Evolutionary conservation across 176 grass and related monocot species (phyloP).

Genomic region (Carex scoparia): DNA sequence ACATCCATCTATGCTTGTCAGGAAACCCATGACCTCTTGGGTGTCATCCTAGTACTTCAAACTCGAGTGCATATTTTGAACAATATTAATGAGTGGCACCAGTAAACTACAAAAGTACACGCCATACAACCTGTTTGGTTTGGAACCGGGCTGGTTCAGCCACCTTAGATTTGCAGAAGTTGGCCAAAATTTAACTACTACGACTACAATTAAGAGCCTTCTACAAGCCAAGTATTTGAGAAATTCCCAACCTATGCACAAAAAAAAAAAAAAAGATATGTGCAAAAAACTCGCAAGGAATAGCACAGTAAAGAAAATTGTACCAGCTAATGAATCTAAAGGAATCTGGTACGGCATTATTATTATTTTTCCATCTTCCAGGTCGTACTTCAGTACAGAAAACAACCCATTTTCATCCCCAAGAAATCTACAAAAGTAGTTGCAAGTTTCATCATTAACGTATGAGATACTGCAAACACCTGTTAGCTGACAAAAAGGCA

Average conservation of each 20-base stretch:
- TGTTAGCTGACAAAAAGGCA: slow-evolving; percentile 14
- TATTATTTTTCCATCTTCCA: slow-evolving; percentile 74
- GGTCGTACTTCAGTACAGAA: slow-evolving; percentile 77
- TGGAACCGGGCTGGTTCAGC: neutral
- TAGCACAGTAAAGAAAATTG: slow-evolving; percentile 9
- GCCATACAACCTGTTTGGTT: neutral
- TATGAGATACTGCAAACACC: neutral
- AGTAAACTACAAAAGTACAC: neutral
- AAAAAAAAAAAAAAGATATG: slow-evolving; percentile 1
- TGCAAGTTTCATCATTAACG: slow-evolving; percentile 15
- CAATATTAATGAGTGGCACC: slow-evolving; percentile 1
- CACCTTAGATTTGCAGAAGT: slow-evolving; percentile 9
- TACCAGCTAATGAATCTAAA: slow-evolving; percentile 53
- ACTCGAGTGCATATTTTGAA: neutral
- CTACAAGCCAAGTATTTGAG: neutral
- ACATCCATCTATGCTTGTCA: neutral
- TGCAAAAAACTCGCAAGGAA: neutral
- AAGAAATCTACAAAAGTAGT: slow-evolving; percentile 65
- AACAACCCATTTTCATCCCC: slow-evolving; percentile 91
- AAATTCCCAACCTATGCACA: neutral
- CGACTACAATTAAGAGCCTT: neutral
- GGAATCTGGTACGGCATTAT: slow-evolving; percentile 75
- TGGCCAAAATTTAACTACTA: slow-evolving; percentile 8
- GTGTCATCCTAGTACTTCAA: neutral
- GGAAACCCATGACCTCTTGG: neutral